These are phyloP conservation scores for Xylaria sp. DNA, from an alignment of 2,329 filamentous ascomycete genomes.

Conservation along the genomic window DNA sequence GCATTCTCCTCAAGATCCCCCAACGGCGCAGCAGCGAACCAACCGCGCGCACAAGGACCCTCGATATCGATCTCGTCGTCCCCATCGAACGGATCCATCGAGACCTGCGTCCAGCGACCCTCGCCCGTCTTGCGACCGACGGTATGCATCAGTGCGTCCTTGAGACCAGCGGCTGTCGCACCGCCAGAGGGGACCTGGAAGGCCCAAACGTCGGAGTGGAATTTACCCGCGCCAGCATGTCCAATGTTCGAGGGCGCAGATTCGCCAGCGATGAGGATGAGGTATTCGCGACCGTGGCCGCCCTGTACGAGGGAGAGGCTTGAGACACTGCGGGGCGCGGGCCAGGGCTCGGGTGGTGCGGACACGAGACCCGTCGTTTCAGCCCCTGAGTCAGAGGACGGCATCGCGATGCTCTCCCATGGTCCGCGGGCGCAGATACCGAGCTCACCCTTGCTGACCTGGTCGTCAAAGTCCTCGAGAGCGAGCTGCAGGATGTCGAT, in stretches of 20 bases:
- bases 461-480: constrained; percentile 52
- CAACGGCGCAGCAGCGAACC: constrained; percentile 52
- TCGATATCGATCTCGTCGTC: constrained; percentile 42
- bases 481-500: constrained; percentile 61
- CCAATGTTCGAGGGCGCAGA: constrained; percentile 46
- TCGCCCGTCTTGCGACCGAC: constrained; percentile 51
- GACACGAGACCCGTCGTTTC: constrained; percentile 10
- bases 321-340: constrained; percentile 48
- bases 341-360: constrained; percentile 36
- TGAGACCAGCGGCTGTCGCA: constrained; percentile 51
- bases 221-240: constrained; percentile 42
- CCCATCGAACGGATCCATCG: constrained; percentile 45
- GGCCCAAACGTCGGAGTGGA: constrained; percentile 58
- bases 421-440: constrained; percentile 44
- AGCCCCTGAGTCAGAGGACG: constrained; percentile 9
- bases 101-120: constrained; percentile 52
- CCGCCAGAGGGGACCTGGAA: constrained; percentile 55
- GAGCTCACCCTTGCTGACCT: constrained; percentile 44
- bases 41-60: constrained; percentile 50
- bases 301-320: constrained; percentile 51
- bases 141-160: constrained; percentile 49
- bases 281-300: constrained; percentile 57
- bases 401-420: constrained; percentile 48
- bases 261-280: constrained; percentile 59
- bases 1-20: constrained; percentile 55